Base-by-base conservation (phyloP, 768 basidiomycete genomes). In the Termitomyces sp. region DNA sequence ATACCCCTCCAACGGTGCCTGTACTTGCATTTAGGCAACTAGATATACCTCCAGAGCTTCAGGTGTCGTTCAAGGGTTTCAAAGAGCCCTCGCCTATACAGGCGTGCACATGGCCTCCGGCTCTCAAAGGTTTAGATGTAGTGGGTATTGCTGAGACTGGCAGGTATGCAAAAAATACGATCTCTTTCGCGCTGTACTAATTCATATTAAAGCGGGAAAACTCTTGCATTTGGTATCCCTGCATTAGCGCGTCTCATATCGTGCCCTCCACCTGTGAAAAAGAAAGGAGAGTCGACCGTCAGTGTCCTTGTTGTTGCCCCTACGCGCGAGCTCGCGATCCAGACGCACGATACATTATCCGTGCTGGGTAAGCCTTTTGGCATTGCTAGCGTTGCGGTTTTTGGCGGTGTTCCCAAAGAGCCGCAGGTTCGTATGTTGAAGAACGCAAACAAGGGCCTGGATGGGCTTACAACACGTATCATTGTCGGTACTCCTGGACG, bases 81-180 rank as follows among this genome's bases (percentile, higher is more conserved):
- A 84, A 87, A 64, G 86, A 90, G 65, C 96, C 97, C 5, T 96
- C 96, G 0, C 96, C 97, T 0, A 94, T 99, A 57, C 97, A 99
- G 71, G 89, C 94, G 7, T 96, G 93, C 67, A 86, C 95, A 13
- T 98, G 96, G 96, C 94, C 96, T 2, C 87, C 91, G 38, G 87
- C 92, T 7, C 77, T 98, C 28, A 78, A 82, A 24, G 91, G 91
- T 0, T 79, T 79, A n/a, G 92, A 98, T 71, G 92, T 96, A 0
- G 88, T 98, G 35, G 96, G 96, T 53, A 93, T 98, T 62, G 96
- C 96, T 7, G 96, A 98, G 79, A 98, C 96, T 2, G 96, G 96
- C 67, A 92, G 87, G 89, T 86, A 63, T 39, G 76, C 61, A 5
- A n/a, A n/a, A 20, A 12, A n/a, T 35, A 32, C n/a, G 55, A 20